These are phyloP conservation scores for Scolecobasidium constrictum DNA, from an alignment of 2,329 filamentous ascomycete genomes.

Conservation along the genomic window DNA sequence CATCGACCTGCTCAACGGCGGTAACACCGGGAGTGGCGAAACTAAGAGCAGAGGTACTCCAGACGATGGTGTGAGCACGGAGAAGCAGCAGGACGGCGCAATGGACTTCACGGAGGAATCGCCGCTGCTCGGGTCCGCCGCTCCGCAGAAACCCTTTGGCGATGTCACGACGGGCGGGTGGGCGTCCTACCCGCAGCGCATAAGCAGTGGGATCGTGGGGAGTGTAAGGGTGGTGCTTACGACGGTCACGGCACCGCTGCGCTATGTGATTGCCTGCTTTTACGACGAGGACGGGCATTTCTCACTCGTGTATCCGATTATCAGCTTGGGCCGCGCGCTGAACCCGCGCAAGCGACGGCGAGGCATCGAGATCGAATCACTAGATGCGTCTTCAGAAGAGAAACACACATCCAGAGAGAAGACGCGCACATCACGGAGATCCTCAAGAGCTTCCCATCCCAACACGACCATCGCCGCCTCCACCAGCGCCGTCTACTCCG, in stretches of 20 bases:
- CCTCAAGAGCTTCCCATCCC: slow-evolving; percentile 23
- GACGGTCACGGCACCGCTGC: slow-evolving; percentile 66
- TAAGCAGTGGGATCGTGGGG: slow-evolving; percentile 62
- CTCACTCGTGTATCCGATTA: slow-evolving; percentile 63
- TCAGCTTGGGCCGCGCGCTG: slow-evolving; percentile 44
- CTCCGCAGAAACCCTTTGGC: slow-evolving; percentile 15
- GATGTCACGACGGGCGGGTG: slow-evolving; percentile 29
- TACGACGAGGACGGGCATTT: slow-evolving; percentile 73
- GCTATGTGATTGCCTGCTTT: slow-evolving; percentile 74
- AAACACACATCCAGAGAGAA: slow-evolving; percentile 9
- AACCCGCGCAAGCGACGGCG: slow-evolving; percentile 8
- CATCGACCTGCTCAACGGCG: slow-evolving; percentile 16
- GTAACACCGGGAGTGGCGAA: background rate
- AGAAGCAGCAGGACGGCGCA: slow-evolving; percentile 19
- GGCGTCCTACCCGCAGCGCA: slow-evolving; percentile 49
- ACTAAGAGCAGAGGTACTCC: slow-evolving; percentile 4
- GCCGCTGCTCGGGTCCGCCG: slow-evolving; percentile 51
- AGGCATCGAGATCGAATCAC: background rate
- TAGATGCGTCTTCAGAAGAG: background rate
- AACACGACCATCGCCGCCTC: slow-evolving; percentile 25
- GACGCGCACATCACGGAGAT: slow-evolving; percentile 16
- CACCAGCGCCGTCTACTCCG: slow-evolving; percentile 52
- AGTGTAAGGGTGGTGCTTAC: slow-evolving; percentile 70
- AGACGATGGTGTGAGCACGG: slow-evolving; percentile 11
- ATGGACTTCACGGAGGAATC: slow-evolving; percentile 52